Percentiles rank a stretch among this genome's conserved stretches.
Evolutionary conservation across 2,329 filamentous ascomycete species (phyloP).

Genomic region (Cryphonectria japonica): DNA sequence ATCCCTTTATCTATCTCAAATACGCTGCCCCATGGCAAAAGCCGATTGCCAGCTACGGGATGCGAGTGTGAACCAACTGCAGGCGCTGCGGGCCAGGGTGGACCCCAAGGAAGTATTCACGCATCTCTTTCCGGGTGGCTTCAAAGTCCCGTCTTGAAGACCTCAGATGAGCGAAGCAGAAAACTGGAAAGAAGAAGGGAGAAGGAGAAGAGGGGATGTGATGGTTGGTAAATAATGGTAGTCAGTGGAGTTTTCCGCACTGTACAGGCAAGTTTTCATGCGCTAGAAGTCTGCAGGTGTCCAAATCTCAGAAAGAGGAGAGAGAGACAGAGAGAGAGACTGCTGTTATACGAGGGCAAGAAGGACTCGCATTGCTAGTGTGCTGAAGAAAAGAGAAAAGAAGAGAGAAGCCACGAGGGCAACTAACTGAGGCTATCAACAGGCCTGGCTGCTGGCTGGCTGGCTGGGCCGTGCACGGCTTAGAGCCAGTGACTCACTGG

Average conservation of each 20-base stretch:
- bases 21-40: conserved; percentile 25
- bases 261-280: neutral
- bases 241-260: neutral
- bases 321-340: no score
- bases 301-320: no score
- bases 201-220: no score
- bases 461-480: conserved; percentile 24
- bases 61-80: conserved; percentile 11
- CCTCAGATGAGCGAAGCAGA: neutral
- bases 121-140: conserved; percentile 17
- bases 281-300: no score
- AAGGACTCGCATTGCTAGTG: no score
- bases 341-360: no score
- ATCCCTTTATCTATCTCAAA: conserved; percentile 23
- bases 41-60: conserved; percentile 23
- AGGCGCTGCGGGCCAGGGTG: conserved; percentile 8
- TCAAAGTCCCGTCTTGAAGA: conserved; percentile 2
- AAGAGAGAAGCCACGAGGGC: no score
- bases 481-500: conserved; percentile 27
- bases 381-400: no score
- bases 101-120: conserved; percentile 21
- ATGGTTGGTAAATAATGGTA: neutral
- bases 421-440: no score
- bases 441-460: no score
- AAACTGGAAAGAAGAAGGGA: neutral